These are phyloP conservation scores for Guillardia theta DNA, from an alignment of 78 protist species.

Conservation along the genomic window DNA sequence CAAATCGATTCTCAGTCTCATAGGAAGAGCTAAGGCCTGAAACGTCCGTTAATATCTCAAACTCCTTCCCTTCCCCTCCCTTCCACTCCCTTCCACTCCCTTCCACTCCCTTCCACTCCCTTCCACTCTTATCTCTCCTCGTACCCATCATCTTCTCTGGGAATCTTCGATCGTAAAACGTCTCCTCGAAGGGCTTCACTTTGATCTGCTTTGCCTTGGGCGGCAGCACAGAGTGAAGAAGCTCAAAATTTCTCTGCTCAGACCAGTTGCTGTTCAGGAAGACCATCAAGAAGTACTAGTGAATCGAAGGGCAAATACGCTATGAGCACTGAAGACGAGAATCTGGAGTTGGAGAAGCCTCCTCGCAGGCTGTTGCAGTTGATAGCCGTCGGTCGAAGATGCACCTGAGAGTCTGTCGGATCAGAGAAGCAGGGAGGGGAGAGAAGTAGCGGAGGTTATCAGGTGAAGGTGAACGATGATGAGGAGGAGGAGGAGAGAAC, in stretches of 20 bases:
- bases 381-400: background rate
- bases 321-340: background rate
- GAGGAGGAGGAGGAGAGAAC: too few relatives aligned
- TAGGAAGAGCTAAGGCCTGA: too few relatives aligned
- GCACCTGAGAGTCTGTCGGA: too few relatives aligned
- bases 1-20: too few relatives aligned
- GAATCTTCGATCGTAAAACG: background rate
- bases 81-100: too few relatives aligned
- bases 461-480: too few relatives aligned
- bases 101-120: too few relatives aligned
- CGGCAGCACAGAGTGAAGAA: background rate
- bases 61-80: too few relatives aligned
- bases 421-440: too few relatives aligned
- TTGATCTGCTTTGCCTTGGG: background rate
- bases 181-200: background rate
- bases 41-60: too few relatives aligned
- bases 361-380: background rate
- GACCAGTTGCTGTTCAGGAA: background rate
- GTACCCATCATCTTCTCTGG: background rate
- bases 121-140: background rate
- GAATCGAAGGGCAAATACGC: background rate
- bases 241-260: background rate
- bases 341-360: background rate
- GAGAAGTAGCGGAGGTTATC: too few relatives aligned
- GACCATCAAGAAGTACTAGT: background rate